phyloP scores from a whole-genome alignment of 225 moss, liverwort and hornwort species.

The Pleurozium schreberi region DNA sequence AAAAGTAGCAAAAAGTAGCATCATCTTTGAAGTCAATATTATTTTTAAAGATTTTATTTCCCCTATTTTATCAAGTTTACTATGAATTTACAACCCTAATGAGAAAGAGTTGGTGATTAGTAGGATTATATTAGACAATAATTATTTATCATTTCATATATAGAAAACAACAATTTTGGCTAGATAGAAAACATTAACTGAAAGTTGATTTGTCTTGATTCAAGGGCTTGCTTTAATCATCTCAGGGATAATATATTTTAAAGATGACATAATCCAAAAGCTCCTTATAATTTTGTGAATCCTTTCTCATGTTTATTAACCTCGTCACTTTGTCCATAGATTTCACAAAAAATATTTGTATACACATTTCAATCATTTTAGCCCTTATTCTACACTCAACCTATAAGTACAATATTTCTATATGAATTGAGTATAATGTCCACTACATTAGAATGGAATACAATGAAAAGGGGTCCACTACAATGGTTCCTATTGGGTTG shows the following conservation, averaged over 20 bases:
- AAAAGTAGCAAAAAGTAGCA: not conserved
- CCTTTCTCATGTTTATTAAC: not conserved
- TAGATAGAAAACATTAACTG: not conserved
- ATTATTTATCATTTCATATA: too few species aligned
- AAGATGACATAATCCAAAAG: not conserved
- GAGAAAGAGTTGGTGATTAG: not conserved
- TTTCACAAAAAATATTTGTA: not conserved
- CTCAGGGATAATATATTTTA: accelerated
- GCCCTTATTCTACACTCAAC: too few species aligned
- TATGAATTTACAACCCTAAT: not conserved
- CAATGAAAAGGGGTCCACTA: not conserved
- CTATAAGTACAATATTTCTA: not conserved
- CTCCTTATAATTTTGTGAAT: not conserved
- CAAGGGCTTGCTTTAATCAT: not conserved
- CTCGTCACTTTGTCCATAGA: too few species aligned
- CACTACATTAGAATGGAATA: not conserved
- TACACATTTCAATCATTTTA: not conserved
- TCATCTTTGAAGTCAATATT: not conserved
- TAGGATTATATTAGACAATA: not conserved
- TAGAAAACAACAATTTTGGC: not conserved
- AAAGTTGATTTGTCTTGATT: not conserved
- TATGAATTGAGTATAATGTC: not conserved
- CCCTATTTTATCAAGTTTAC: not conserved
- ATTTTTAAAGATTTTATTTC: not conserved
- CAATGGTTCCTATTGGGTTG: too few species aligned